A percentile compares a stretch with the other conserved stretches of the same genome.
Conservation (phyloP, 2,329 filamentous ascomycete species). For the Aureobasidium namibiae region DNA sequence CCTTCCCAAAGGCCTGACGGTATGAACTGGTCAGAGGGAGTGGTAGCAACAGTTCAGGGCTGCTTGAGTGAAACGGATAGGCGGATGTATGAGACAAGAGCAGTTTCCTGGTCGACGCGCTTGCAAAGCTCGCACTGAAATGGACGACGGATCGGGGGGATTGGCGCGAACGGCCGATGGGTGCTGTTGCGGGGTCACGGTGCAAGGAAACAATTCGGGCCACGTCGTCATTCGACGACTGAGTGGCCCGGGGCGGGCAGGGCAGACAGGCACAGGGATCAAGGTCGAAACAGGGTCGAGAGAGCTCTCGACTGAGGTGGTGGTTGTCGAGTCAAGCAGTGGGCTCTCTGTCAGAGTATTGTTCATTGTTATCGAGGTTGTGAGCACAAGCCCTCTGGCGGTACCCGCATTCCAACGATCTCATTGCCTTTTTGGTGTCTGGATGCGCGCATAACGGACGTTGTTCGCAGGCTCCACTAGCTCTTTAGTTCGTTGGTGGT, state of each 20-base stretch:
- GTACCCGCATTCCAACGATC: constrained; percentile 14
- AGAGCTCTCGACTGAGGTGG: not conserved
- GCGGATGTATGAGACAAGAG: not conserved
- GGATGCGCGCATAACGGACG: constrained; percentile 12
- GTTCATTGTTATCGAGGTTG: no score
- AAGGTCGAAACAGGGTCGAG: not conserved
- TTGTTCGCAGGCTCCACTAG: constrained; percentile 13
- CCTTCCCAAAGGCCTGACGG: not conserved
- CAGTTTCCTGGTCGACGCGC: constrained; percentile 9
- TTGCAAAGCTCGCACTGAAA: not conserved
- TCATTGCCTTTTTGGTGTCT: constrained; percentile 6
- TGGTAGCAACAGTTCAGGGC: not conserved
- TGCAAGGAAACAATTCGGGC: not conserved
- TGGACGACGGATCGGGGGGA: not conserved
- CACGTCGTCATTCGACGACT: constrained; percentile 1
- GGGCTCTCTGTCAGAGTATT: not conserved
- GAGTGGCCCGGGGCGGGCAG: not conserved
- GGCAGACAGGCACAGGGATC: not conserved
- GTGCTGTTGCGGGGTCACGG: constrained; percentile 2
- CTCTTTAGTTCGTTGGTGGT: constrained; percentile 5
- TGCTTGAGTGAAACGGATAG: constrained; percentile 7
- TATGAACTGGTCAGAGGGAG: not conserved
- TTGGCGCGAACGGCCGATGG: constrained; percentile 7
- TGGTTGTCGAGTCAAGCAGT: not conserved
- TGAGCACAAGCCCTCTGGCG: constrained; percentile 11